Evolutionary conservation across 2,329 filamentous ascomycete genomes (phyloP), one percentile per base, ranked within the genome.

Genomic region (Xylariaceae sp.): DNA sequence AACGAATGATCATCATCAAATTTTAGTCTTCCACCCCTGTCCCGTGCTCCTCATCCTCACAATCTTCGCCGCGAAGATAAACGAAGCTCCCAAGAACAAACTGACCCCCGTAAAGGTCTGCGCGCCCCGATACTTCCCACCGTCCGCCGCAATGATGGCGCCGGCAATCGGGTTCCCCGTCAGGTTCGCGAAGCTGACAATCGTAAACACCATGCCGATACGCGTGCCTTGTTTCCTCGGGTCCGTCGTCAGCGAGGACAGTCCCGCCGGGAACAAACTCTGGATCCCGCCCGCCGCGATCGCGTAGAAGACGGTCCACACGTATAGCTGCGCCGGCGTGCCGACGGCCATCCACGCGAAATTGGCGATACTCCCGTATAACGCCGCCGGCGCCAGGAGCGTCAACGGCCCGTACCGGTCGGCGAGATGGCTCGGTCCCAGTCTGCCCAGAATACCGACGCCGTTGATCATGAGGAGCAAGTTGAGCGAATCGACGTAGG

Each of bases 381-480:
- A 47, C 1, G 70, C 70, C 6, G 68, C 68, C 0, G 84, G 76
- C 31, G 83, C 74, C 56, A 86, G 74, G 39, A 84, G 71, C 64
- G 86, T 89, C 55, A 89, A 67, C 0, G 80, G 74, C 0, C 86
- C 86, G 19, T 72, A 53, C 6, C 67, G 66, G 70, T 88, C 84
- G 2, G 84, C 83, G 1, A 85, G 60, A 59, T 76, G 72, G 65
- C 78, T 83, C 0, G 83, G 83, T 0, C 82, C 59, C 8, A 86
- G 55, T 0, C 85, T 79, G 7, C 83, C 83, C 2, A 80, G 54
- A 11, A 81, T 54, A 1, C 85, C 83, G 8, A 83, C 74, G 26
- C 80, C 83, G 68, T 88, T 89, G 64, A 87, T 73, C 3, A 88
- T 72, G 30, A 88, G 74, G 9, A 89, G 71, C 6, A 88, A 67